Percentiles rank a stretch among this genome's conserved stretches.
Conservation (phyloP, 768 basidiomycete species). For the Termitomyces sp. region DNA sequence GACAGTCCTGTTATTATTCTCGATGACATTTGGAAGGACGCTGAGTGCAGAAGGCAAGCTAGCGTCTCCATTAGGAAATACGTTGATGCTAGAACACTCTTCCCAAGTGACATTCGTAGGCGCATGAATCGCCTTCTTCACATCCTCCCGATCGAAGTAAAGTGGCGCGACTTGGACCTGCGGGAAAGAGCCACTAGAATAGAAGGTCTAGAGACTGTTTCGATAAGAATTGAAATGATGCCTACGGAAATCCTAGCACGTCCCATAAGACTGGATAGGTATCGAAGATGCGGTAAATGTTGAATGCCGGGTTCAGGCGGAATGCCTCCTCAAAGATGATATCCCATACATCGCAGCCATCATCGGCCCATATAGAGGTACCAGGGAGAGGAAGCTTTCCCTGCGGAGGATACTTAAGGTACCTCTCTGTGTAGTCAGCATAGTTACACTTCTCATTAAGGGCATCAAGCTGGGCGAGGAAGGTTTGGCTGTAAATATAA, state of each 20-base stretch:
- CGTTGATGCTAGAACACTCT: not conserved
- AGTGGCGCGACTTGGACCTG: not conserved
- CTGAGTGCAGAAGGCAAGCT: not conserved
- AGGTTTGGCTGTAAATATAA: not conserved
- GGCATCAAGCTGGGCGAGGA: not conserved
- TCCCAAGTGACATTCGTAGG: not conserved
- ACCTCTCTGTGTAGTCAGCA: not conserved
- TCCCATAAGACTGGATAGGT: not conserved
- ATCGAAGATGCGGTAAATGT: not conserved
- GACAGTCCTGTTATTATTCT: not conserved
- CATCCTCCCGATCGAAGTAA: not conserved
- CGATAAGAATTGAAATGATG: not conserved
- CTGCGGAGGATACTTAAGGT: not conserved
- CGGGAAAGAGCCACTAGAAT: not conserved
- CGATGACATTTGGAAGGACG: not conserved
- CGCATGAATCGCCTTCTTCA: not conserved
- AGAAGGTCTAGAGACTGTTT: not conserved
- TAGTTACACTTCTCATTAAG: not conserved
- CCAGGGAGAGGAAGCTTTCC: not conserved
- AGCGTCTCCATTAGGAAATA: not conserved
- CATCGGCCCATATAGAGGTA: not conserved
- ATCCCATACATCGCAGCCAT: not conserved
- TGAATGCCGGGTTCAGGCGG: not conserved
- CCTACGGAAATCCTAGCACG: not conserved
- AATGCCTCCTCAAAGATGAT: not conserved